Base-by-base conservation (phyloP, 208 protist genomes). In the Phytomonas sp. region DNA sequence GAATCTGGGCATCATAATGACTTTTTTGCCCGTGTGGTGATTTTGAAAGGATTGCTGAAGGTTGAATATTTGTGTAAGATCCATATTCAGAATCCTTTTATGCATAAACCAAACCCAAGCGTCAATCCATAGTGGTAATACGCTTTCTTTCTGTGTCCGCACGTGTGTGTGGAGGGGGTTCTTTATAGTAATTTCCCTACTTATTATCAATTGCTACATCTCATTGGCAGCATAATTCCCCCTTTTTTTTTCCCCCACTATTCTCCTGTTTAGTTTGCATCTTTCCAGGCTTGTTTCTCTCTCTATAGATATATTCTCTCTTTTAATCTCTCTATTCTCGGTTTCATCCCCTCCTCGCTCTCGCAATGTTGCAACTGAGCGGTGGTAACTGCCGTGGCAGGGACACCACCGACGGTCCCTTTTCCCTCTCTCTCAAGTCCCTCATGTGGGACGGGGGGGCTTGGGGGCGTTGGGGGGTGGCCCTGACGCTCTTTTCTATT, bases 271-370 rank as follows among this genome's bases (percentile, higher is more conserved):
- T 5, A 26, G 62, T 31, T 31, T 66, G n/a, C 5, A 67, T 29
- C 14, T 68, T 37, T 30, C 37, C 16, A 29, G 26, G 23, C 33
- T 34, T 36, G 45, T 61, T 70, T 62, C 66, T n/a, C 29, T 36
- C 31, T 7, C 45, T 14, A 45, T 34, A 23, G 29, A 23, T 34
- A 8, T 49, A 4, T 6, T 69, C 12, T 0, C 31, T 29, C 23
- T 69, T n/a, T 69, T 69, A 29, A 62, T 60, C 61, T 60, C 31
- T 69, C n/a, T 69, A 14, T 14, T 19, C 42, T 69, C 49, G 10
- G 32, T 64, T 2, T 34, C 5, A 11, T 62, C 19, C 66, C 5
- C 40, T 16, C 26, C 7, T 4, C n/a, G n/a, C n/a, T n/a, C n/a
- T n/a, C n/a, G n/a, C n/a, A n/a, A n/a, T n/a, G 23, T 23, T 59